These are phyloP conservation scores for Yamadazyma philogaea DNA, from an alignment of 805 yeast species.

Conservation along the genomic window DNA sequence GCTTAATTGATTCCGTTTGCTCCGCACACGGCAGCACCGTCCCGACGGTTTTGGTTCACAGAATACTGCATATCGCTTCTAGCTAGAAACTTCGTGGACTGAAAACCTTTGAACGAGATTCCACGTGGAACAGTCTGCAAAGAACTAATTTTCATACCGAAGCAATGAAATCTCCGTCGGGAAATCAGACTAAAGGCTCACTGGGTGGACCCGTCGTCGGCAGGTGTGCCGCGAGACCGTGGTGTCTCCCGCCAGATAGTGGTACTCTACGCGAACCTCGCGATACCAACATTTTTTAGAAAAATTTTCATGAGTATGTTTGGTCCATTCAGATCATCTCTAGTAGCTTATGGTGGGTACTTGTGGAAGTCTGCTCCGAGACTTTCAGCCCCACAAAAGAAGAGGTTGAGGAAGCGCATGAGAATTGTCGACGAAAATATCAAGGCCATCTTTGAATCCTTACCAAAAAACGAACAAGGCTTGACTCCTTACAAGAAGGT, in stretches of 20 bases:
- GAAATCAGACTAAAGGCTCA: too few relatives aligned
- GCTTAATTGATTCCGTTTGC: not conserved
- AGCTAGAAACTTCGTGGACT: too few relatives aligned
- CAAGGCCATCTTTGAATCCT: conserved; percentile 50
- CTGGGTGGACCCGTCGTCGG: not conserved
- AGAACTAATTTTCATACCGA: too few relatives aligned
- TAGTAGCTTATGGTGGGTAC: conserved; percentile 64
- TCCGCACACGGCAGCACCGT: too few relatives aligned
- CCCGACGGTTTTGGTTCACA: too few relatives aligned
- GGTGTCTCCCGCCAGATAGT: not conserved
- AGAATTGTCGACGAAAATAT: conserved; percentile 77
- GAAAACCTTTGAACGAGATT: too few relatives aligned
- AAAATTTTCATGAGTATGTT: conserved; percentile 42
- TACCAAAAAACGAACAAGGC: conserved; percentile 24
- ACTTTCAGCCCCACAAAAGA: conserved; percentile 75
- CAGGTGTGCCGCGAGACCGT: not conserved
- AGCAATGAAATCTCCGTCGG: too few relatives aligned
- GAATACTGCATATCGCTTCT: not conserved
- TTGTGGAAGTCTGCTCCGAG: conserved; percentile 57
- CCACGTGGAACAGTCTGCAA: too few relatives aligned
- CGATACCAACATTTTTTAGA: not conserved
- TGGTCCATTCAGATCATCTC: conserved; percentile 68
- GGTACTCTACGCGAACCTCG: not conserved
- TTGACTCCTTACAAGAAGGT: conserved; percentile 34
- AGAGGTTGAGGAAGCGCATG: conserved; percentile 80